Evolutionary conservation across 108 stramenopile species (phyloP).

Genomic region (Fragilaria crotonensis): DNA sequence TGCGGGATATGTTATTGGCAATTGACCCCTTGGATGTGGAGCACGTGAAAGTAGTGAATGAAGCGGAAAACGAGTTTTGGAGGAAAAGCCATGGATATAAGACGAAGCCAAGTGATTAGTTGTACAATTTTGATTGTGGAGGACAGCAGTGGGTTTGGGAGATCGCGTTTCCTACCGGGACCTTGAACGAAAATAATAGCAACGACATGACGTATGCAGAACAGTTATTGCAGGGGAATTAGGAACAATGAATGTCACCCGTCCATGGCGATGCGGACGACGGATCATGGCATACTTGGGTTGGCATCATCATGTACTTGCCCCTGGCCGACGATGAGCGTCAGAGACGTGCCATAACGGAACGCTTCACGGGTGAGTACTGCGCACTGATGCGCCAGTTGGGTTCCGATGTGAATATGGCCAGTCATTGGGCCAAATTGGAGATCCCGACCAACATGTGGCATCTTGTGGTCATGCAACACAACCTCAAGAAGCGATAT

Average conservation of each 20-base stretch:
- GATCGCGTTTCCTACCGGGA: constrained; percentile 88
- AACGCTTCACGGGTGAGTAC: constrained; percentile 71
- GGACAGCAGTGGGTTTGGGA: constrained; percentile 98
- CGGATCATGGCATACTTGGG: constrained; percentile 70
- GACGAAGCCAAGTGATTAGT: constrained; percentile 68
- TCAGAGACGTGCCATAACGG: constrained; percentile 79
- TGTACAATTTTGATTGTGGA: constrained; percentile 97
- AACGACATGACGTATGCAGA: constrained; percentile 80
- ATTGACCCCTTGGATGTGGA: constrained; percentile 77
- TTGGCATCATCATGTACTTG: constrained; percentile 95
- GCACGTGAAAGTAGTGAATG: constrained; percentile 89
- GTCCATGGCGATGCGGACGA: constrained; percentile 60
- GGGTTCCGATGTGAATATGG: constrained; percentile 47
- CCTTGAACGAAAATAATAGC: constrained; percentile 51
- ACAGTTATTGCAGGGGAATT: constrained; percentile 72
- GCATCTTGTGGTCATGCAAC: constrained; percentile 35
- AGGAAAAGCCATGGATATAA: constrained; percentile 68
- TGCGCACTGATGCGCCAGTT: constrained; percentile 60
- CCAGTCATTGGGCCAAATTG: constrained; percentile 95
- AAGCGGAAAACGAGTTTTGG: constrained; percentile 96
- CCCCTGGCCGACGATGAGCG: constrained; percentile 63
- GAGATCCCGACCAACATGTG: constrained; percentile 48
- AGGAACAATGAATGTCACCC: constrained; percentile 80
- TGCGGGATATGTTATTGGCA: constrained; percentile 89
- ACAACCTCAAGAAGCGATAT: constrained; percentile 36